Percentiles rank a stretch among this genome's conserved stretches.
Evolutionary conservation across 768 basidiomycete species (phyloP).

Genomic region (Lanmaoa pseudosensibilis): DNA sequence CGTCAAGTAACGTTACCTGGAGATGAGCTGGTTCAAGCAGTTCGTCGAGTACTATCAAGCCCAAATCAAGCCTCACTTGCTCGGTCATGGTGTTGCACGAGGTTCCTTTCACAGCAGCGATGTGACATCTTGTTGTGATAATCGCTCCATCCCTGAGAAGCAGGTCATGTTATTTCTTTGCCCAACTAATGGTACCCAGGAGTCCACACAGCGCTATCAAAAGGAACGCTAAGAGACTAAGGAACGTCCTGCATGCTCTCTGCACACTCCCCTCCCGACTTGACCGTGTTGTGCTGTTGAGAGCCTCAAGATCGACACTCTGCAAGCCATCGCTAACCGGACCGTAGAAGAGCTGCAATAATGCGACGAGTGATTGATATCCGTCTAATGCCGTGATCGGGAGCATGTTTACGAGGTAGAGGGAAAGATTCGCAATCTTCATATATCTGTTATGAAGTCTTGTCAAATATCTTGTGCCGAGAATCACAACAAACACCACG

Average conservation of each 20-base stretch:
- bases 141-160: not conserved
- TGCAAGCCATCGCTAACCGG: not conserved
- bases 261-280: constrained; percentile 13
- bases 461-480: not conserved
- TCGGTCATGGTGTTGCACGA: not conserved
- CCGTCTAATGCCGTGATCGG: constrained; percentile 77
- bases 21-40: not conserved
- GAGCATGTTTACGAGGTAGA: constrained; percentile 81
- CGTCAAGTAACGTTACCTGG: not conserved
- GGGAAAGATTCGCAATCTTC: constrained; percentile 65
- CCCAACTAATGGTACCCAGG: constrained; percentile 20
- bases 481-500: constrained; percentile 26
- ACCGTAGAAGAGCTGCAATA: constrained; percentile 26
- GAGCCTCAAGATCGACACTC: constrained; percentile 24
- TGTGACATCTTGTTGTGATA: not conserved
- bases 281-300: not conserved
- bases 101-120: not conserved
- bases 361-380: constrained; percentile 47
- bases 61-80: not conserved
- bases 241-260: constrained; percentile 12
- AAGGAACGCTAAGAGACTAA: constrained; percentile 22
- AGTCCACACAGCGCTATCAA: constrained; percentile 25
- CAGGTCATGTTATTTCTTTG: constrained; percentile 13
- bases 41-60: not conserved
- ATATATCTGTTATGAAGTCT: constrained; percentile 49